Evolutionary conservation across 208 protist species (phyloP).

Genomic region (Acanthamoeba castellanii): DNA sequence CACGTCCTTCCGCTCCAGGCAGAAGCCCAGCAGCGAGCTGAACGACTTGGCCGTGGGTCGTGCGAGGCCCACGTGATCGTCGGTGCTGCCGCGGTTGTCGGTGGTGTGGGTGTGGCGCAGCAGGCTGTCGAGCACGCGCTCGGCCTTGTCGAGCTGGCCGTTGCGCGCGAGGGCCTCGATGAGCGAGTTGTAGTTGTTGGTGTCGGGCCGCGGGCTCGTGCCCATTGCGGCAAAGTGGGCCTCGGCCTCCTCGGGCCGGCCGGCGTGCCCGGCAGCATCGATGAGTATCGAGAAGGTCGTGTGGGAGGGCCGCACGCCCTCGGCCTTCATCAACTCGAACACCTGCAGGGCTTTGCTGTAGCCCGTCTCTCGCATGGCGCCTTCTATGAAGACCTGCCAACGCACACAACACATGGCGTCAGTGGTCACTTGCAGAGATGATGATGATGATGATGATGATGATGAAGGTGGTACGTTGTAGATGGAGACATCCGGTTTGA

Average conservation of each 20-base stretch:
- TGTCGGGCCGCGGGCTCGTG: neutral
- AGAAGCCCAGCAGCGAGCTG: conserved; percentile 34
- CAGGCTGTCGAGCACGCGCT: neutral
- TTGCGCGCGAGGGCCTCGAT: conserved; percentile 47
- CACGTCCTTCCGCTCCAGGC: neutral
- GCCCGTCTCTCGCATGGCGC: neutral
- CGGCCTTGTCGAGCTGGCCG: conserved; percentile 10
- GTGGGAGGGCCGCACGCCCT: neutral
- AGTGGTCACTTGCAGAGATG: no score
- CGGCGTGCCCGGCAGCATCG: neutral
- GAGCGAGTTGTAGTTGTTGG: conserved; percentile 61
- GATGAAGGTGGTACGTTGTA: no score
- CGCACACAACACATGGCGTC: neutral
- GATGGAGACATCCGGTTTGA: neutral
- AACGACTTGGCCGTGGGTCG: conserved; percentile 23
- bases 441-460: no score
- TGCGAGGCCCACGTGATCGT: neutral
- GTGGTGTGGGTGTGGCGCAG: neutral
- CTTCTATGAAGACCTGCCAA: neutral
- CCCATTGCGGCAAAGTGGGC: neutral
- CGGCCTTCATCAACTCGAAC: neutral
- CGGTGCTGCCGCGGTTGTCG: neutral
- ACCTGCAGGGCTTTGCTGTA: neutral
- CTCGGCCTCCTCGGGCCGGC: neutral
- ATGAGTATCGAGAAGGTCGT: neutral